Evolutionary conservation across 768 basidiomycete species (phyloP), one percentile per base, ranked within the genome.

Genomic region (Zangia roseola): DNA sequence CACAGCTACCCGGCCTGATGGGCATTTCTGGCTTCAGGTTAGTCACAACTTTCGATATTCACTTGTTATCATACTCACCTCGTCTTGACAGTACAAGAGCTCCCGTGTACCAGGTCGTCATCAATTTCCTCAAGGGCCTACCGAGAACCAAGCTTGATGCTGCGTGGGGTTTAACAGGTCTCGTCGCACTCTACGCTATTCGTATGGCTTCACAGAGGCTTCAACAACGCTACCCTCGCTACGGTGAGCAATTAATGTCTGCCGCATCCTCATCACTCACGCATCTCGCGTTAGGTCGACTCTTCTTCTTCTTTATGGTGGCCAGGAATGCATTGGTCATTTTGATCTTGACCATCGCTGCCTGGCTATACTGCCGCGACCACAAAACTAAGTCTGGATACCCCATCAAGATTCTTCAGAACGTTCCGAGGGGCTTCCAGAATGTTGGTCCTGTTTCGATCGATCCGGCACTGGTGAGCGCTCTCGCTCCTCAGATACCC

Each of bases 1-100:
- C 91, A 28, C 95, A 99, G 70, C 77, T 97, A 5, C 93, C 95
- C 2, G 88, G 86, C 0, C 68, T 99, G 38, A 82, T 99, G 75
- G 97, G 94, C 20, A 88, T 91, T 47, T 75, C 82, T 45, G 86
- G 84, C 23, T 91, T 97, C 65, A 78, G 89, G 90, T 91, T 52
- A 59, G 86, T 72, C 42, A 14, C 24, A 31, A 6, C n/a, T 16
- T 0, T 46, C n/a, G 12, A 24, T 8, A 43, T 37, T 34, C 43
- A 31, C 21, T 13, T 5, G 4, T 20, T 45, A 1, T 40, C 19
- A 16, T n/a, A 33, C 16, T 47, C 28, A 23, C 35, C 45, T 60
- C 40, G 36, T 36, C 35, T 47, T 43, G 39, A 25, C 45, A 91
- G 91, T 65, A 95, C 95, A 10, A 84, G 93, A 41, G 93, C 82